These are phyloP conservation scores for Digitaria exilis DNA, from an alignment of 202 grass and related monocot species.

Conservation along the genomic window DNA sequence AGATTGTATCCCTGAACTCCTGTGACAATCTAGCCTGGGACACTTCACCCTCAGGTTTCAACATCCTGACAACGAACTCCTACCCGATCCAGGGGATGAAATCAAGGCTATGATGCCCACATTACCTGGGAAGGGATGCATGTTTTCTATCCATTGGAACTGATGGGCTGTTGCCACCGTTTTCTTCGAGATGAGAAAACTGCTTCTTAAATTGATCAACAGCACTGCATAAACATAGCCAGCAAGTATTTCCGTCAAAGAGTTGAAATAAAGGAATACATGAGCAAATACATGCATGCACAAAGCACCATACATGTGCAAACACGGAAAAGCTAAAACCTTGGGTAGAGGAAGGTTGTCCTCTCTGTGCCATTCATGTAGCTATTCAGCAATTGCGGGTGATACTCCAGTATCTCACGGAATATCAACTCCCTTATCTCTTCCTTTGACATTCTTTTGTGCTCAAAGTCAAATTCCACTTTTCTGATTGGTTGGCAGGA, in stretches of 20 bases:
- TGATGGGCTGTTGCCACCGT: conserved; percentile 46
- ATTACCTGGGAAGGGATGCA: conserved; percentile 94
- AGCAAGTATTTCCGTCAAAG: background rate
- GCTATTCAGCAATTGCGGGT: conserved; percentile 81
- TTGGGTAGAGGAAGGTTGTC: conserved; percentile 95
- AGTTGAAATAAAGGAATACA: conserved; percentile 11
- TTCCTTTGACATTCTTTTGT: conserved; percentile 87
- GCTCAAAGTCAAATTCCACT: conserved; percentile 96
- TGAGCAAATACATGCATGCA: conserved; percentile 33
- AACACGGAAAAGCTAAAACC: conserved; percentile 60
- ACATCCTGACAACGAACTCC: background rate
- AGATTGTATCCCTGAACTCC: background rate
- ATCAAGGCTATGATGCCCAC: conserved; percentile 10
- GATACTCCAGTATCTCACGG: conserved; percentile 94
- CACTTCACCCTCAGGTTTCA: conserved; percentile 1
- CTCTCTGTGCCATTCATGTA: conserved; percentile 86
- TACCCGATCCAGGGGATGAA: conserved; percentile 2
- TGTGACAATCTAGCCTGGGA: background rate
- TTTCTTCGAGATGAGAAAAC: conserved; percentile 93
- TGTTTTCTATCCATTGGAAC: conserved; percentile 79
- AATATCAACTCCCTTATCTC: conserved; percentile 98
- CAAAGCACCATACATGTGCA: conserved; percentile 46
- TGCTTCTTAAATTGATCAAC: conserved; percentile 95
- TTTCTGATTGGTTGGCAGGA: conserved; percentile 85
- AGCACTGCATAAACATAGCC: conserved; percentile 63